Conservation (phyloP, 306 rosid genomes). For the Fragaria ananassa region DNA sequence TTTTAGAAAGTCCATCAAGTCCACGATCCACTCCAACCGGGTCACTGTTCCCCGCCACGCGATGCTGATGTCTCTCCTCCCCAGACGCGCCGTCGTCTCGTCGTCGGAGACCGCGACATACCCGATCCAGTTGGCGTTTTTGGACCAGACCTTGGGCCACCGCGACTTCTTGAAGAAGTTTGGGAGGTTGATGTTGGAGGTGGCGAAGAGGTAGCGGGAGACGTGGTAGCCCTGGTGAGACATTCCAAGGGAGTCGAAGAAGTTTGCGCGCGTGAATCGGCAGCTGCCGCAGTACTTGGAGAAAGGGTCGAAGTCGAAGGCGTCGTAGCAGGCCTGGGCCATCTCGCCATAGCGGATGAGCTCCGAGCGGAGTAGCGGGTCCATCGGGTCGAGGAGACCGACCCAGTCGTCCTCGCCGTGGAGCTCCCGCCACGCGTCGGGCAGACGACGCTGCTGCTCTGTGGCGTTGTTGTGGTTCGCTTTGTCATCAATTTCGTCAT, state of each 20-base stretch:
- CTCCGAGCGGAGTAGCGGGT: constrained; percentile 54
- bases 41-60: constrained; percentile 89
- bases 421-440: constrained; percentile 59
- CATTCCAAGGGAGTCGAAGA: constrained; percentile 42
- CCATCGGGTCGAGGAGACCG: constrained; percentile 69
- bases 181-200: constrained; percentile 57
- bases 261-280: constrained; percentile 36
- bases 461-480: background rate
- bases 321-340: constrained; percentile 88
- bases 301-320: constrained; percentile 74
- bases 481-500: background rate
- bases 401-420: constrained; percentile 73
- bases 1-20: constrained; percentile 55
- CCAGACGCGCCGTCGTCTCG: constrained; percentile 33
- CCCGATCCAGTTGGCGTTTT: constrained; percentile 83
- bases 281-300: constrained; percentile 85
- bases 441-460: constrained; percentile 5
- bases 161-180: constrained; percentile 70
- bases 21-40: constrained; percentile 62
- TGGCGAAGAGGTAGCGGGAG: constrained; percentile 72
- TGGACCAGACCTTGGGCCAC: constrained; percentile 77
- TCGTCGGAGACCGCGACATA: constrained; percentile 74
- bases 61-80: constrained; percentile 63
- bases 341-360: constrained; percentile 81
- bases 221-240: constrained; percentile 39